Evolutionary conservation across 2,329 filamentous ascomycete species (phyloP).

Genomic region (Fusarium sp.): DNA sequence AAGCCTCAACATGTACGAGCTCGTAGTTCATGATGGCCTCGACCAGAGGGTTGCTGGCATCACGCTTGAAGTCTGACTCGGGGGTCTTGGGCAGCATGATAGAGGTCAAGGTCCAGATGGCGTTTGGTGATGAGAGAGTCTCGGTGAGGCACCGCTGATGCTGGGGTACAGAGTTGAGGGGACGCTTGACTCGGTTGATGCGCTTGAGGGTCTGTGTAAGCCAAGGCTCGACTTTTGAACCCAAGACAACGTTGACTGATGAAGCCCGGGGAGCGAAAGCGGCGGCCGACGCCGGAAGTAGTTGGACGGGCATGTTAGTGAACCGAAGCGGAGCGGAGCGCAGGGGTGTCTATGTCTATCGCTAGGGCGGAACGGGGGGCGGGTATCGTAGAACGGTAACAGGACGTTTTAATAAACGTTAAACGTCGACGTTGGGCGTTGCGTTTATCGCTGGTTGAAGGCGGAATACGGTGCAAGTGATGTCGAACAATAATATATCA

Average conservation of each 20-base stretch:
- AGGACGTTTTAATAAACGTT: slow-evolving; percentile 16
- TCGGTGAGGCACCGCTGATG: slow-evolving; percentile 96
- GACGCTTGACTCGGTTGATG: slow-evolving; percentile 95
- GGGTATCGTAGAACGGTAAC: slow-evolving; percentile 19
- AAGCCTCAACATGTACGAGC: slow-evolving; percentile 92
- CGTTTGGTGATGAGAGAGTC: slow-evolving; percentile 86
- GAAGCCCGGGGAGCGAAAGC: slow-evolving; percentile 92
- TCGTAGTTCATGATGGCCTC: slow-evolving; percentile 94
- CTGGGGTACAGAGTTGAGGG: slow-evolving; percentile 95
- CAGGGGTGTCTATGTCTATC: slow-evolving; percentile 15
- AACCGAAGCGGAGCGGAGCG: slow-evolving; percentile 35
- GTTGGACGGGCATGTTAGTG: slow-evolving; percentile 82
- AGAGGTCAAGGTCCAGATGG: slow-evolving; percentile 94
- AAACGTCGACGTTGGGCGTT: slow-evolving; percentile 6
- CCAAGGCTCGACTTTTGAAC: slow-evolving; percentile 94
- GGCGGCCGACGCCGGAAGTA: slow-evolving; percentile 93
- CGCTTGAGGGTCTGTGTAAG: slow-evolving; percentile 96
- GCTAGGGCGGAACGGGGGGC: slow-evolving; percentile 9
- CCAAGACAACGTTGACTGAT: slow-evolving; percentile 93
- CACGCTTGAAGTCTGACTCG: slow-evolving; percentile 83
- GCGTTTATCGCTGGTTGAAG: slow-evolving; percentile 14
- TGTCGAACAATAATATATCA: slow-evolving; percentile 53
- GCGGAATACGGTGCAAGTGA: slow-evolving; percentile 29
- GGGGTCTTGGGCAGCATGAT: slow-evolving; percentile 92
- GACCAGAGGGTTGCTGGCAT: slow-evolving; percentile 66